Percentiles rank a stretch among this genome's conserved stretches.
These are phyloP conservation scores for Infundibulicybe gibba DNA, from an alignment of 768 basidiomycete genomes.

Conservation along the genomic window DNA sequence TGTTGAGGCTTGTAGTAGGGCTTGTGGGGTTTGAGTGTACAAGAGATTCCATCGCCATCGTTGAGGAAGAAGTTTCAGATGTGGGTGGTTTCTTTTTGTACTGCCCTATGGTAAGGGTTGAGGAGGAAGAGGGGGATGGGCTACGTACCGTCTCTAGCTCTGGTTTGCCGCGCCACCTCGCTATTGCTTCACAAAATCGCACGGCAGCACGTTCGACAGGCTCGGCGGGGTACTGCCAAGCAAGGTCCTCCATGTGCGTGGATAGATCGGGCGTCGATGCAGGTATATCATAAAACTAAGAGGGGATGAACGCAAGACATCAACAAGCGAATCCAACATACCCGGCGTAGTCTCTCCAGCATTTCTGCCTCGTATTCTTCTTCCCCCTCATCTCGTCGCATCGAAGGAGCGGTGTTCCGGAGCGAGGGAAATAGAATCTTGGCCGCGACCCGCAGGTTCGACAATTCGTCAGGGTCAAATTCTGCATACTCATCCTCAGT, in stretches of 20 bases:
- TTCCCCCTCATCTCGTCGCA: slow-evolving; percentile 48
- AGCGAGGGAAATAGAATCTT: slow-evolving; percentile 67
- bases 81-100: slow-evolving; percentile 51
- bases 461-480: slow-evolving; percentile 77
- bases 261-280: slow-evolving; percentile 67
- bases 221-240: slow-evolving; percentile 79
- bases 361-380: slow-evolving; percentile 75
- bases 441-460: slow-evolving; percentile 60
- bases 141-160: slow-evolving; percentile 70
- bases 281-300: slow-evolving; percentile 77
- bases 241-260: slow-evolving; percentile 76
- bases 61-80: slow-evolving; percentile 21
- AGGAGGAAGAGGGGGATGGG: slow-evolving; percentile 7
- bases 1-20: slow-evolving; percentile 34
- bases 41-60: slow-evolving; percentile 61
- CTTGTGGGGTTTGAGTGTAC: slow-evolving; percentile 71
- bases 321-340: slow-evolving; percentile 30
- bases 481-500: slow-evolving; percentile 39
- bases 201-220: slow-evolving; percentile 76
- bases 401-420: slow-evolving; percentile 18
- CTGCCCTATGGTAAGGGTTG: slow-evolving; percentile 31
- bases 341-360: slow-evolving; percentile 65
- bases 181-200: slow-evolving; percentile 78
- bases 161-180: slow-evolving; percentile 81
- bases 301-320: slow-evolving; percentile 1